A percentile compares a stretch with the other conserved stretches of the same genome.
Conservation (phyloP, 805 yeast species). For the Hermanozyma aechmeae region DNA sequence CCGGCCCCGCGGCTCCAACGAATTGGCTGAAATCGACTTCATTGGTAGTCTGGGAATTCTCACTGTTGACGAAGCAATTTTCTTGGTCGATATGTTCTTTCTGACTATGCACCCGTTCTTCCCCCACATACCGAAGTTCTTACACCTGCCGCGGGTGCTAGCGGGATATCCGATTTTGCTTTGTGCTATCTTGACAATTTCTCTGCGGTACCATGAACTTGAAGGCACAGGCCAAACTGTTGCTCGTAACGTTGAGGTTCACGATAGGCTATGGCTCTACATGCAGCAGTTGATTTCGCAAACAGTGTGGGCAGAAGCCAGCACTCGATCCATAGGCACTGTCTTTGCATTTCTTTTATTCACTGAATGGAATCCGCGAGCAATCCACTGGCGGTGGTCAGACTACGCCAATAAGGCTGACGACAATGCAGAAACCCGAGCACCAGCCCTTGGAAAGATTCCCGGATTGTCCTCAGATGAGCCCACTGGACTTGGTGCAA, state of each 20-base stretch:
- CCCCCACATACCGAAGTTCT: constrained; percentile 73
- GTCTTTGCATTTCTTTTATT: constrained; percentile 74
- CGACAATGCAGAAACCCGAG: constrained; percentile 14
- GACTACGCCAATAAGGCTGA: constrained; percentile 69
- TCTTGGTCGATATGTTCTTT: constrained; percentile 54
- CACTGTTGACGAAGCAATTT: constrained; percentile 52
- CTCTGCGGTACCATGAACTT: constrained; percentile 67
- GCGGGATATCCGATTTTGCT: constrained; percentile 75
- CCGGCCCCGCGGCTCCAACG: constrained; percentile 38
- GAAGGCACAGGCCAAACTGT: constrained; percentile 17
- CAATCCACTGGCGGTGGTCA: constrained; percentile 81
- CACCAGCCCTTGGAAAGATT: constrained; percentile 3
- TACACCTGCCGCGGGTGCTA: constrained; percentile 56
- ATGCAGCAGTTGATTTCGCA: constrained; percentile 75
- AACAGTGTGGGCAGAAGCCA: constrained; percentile 91
- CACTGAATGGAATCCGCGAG: constrained; percentile 95
- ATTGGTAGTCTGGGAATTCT: constrained; percentile 53
- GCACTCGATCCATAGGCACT: constrained; percentile 80
- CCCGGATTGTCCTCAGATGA: constrained; percentile 18
- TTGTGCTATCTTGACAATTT: constrained; percentile 72
- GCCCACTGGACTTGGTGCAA: constrained; percentile 68
- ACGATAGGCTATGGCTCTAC: constrained; percentile 75
- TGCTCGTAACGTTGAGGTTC: constrained; percentile 52
- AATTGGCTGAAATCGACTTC: constrained; percentile 52
- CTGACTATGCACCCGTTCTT: constrained; percentile 80